A percentile compares a stretch with the other conserved stretches of the same genome.
These are phyloP conservation scores for Isabelozyma gotoi DNA, from an alignment of 805 yeast genomes.

Conservation along the genomic window DNA sequence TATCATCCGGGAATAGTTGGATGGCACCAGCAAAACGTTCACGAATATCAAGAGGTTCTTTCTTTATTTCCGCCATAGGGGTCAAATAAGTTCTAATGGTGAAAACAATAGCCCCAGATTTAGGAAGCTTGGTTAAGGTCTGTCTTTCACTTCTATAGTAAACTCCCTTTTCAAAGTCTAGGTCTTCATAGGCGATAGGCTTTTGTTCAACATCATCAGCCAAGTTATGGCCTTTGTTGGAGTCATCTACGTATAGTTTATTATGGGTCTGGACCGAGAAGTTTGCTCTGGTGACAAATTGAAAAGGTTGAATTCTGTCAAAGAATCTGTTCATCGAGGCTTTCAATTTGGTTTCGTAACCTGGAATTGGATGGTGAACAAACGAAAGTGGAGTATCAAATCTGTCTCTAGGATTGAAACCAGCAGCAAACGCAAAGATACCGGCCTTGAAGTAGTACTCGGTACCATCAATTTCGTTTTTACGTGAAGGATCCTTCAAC, in stretches of 20 bases:
- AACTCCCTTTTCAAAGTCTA: constrained; percentile 38
- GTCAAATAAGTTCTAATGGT: constrained; percentile 41
- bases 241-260: constrained; percentile 35
- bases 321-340: constrained; percentile 43
- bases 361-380: constrained; percentile 44
- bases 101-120: constrained; percentile 37
- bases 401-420: constrained; percentile 38
- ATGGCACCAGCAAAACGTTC: constrained; percentile 64
- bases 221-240: constrained; percentile 39
- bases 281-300: constrained; percentile 39
- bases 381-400: constrained; percentile 37
- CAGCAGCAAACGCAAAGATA: constrained; percentile 46
- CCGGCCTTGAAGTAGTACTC: constrained; percentile 46
- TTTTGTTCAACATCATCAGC: constrained; percentile 22
- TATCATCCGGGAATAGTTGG: constrained; percentile 56
- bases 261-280: constrained; percentile 40
- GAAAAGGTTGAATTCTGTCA: constrained; percentile 32
- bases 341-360: constrained; percentile 38
- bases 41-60: constrained; percentile 34
- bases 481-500: constrained; percentile 30
- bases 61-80: constrained; percentile 33
- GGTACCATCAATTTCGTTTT: constrained; percentile 26
- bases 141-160: constrained; percentile 46
- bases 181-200: constrained; percentile 24
- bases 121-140: constrained; percentile 37